Conservation (phyloP, 1,139 yeast genomes). For the Geotrichum candidum region DNA sequence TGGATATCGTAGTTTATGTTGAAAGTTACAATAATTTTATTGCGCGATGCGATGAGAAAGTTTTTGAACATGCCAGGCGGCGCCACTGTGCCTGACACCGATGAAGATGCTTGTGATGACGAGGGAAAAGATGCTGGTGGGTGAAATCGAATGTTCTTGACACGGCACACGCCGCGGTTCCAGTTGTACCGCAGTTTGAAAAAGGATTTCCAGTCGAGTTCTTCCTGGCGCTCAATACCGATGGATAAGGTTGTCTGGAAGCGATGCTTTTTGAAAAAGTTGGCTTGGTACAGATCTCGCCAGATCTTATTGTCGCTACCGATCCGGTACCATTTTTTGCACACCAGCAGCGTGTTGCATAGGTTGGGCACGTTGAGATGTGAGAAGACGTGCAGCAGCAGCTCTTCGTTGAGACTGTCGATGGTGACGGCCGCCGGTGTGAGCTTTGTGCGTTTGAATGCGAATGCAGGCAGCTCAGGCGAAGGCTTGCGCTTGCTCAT, state of each 20-base stretch:
- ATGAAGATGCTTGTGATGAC: background rate
- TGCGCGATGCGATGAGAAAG: constrained; percentile 13
- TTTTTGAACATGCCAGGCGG: background rate
- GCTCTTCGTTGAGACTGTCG: constrained; percentile 13
- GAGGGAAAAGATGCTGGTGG: background rate
- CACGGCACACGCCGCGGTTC: constrained; percentile 13
- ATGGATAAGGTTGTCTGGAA: constrained; percentile 6
- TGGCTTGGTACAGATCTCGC: constrained; percentile 13
- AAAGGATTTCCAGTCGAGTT: constrained; percentile 15
- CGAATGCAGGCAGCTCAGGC: background rate
- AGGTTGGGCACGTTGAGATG: constrained; percentile 8
- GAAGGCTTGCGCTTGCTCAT: constrained; percentile 16
- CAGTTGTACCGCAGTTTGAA: constrained; percentile 16
- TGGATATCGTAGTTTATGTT: constrained; percentile 1
- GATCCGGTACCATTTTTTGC: constrained; percentile 15
- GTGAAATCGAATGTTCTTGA: constrained; percentile 3
- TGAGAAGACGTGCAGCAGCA: constrained; percentile 11
- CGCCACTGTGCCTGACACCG: background rate
- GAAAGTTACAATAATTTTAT: constrained; percentile 12
- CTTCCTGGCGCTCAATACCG: constrained; percentile 4
- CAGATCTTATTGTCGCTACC: constrained; percentile 18
- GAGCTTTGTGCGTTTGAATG: background rate
- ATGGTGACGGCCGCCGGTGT: background rate
- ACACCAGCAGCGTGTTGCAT: constrained; percentile 6
- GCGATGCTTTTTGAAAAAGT: constrained; percentile 9